phyloP scores from a whole-genome alignment of 352 stramenopile species.

The Pythium insidiosum region DNA sequence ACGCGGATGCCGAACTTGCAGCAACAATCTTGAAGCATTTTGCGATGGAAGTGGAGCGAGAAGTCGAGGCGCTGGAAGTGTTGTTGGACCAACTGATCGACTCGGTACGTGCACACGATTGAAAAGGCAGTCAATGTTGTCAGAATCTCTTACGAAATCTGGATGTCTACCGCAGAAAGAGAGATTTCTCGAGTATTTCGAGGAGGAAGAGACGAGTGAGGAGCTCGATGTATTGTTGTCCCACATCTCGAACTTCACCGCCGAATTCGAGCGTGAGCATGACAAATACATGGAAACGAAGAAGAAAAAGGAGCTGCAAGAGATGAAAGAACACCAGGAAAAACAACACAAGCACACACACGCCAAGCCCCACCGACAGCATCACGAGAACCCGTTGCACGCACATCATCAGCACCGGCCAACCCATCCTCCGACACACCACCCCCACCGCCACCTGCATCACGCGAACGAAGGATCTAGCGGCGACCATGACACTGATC shows the following conservation, averaged over 20 bases:
- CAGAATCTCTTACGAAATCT: too few relatives aligned
- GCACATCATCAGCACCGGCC: background rate
- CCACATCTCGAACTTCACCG: conserved; percentile 69
- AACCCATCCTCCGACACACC: conserved; percentile 5
- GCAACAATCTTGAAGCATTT: conserved; percentile 51
- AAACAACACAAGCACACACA: conserved; percentile 8
- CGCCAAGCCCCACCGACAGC: conserved; percentile 8
- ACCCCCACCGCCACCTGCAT: background rate
- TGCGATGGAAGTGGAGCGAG: conserved; percentile 45
- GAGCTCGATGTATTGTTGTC: conserved; percentile 66
- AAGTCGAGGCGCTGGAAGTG: conserved; percentile 38
- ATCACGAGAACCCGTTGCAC: conserved; percentile 15
- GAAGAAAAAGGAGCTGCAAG: conserved; percentile 16
- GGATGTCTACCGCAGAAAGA: conserved; percentile 34
- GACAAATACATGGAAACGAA: conserved; percentile 47
- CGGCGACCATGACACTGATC: too few relatives aligned
- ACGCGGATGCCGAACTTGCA: conserved; percentile 21
- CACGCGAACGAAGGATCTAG: too few relatives aligned
- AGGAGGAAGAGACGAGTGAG: conserved; percentile 74
- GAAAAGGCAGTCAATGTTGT: too few relatives aligned
- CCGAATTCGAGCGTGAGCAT: conserved; percentile 65
- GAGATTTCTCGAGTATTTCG: conserved; percentile 77
- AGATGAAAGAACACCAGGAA: conserved; percentile 13
- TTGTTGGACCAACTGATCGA: conserved; percentile 47
- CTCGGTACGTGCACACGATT: conserved; percentile 24